Conservation (phyloP, 139 green algal genomes). For the Chlamydomonas asymmetrica region DNA sequence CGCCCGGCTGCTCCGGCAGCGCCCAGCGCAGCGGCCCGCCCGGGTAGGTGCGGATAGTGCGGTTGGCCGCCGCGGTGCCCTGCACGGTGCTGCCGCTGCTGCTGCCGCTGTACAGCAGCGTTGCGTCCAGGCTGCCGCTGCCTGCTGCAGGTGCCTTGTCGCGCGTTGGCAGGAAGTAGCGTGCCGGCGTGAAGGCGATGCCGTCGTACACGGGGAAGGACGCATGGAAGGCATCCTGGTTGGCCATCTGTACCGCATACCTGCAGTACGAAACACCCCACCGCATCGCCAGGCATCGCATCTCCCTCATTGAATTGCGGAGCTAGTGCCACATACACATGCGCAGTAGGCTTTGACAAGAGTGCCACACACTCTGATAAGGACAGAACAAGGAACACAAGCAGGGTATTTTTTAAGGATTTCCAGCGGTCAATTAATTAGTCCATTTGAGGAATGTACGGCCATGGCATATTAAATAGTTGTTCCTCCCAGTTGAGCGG, state of each 20-base stretch:
- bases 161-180: slow-evolving; percentile 17
- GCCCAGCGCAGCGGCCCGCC: slow-evolving; percentile 21
- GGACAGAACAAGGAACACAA: no score
- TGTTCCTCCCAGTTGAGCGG: no score
- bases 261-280: no score
- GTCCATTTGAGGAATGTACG: no score
- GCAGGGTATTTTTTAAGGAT: not conserved
- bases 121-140: not conserved
- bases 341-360: not conserved
- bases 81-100: not conserved
- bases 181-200: not conserved
- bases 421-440: no score
- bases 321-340: no score
- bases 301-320: no score
- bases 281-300: no score
- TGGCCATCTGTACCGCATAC: slow-evolving; percentile 5
- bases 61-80: not conserved
- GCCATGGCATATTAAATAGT: no score
- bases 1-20: slow-evolving; percentile 4
- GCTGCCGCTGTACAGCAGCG: not conserved
- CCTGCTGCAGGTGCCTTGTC: not conserved
- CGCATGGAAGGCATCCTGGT: not conserved
- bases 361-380: no score
- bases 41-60: not conserved
- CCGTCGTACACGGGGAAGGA: slow-evolving; percentile 28